phyloP scores from a whole-genome alignment of 768 basidiomycete species.

The Sporobolomyces phaffii region DNA sequence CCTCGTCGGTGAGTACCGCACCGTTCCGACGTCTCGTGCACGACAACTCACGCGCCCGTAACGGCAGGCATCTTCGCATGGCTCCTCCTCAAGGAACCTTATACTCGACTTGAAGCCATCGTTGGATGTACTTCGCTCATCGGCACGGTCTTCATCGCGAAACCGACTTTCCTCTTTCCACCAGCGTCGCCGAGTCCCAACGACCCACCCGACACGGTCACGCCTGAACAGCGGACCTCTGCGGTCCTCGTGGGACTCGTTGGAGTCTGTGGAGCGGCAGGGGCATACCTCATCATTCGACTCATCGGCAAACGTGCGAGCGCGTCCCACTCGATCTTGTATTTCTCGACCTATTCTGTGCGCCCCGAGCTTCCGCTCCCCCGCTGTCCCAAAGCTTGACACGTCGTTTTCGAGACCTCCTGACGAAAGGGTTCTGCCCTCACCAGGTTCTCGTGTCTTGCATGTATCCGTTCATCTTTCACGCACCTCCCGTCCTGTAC shows the following conservation, averaged over 20 bases:
- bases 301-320: constrained; percentile 71
- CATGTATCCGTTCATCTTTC: constrained; percentile 37
- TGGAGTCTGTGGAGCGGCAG: constrained; percentile 61
- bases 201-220: neutral
- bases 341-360: constrained; percentile 58
- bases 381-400: too few relatives aligned
- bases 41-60: constrained; percentile 46
- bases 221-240: constrained; percentile 13
- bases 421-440: neutral
- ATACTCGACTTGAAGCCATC: constrained; percentile 36
- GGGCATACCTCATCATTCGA: constrained; percentile 59
- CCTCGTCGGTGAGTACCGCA: constrained; percentile 49
- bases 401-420: too few relatives aligned
- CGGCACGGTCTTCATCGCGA: constrained; percentile 74
- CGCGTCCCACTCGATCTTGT: constrained; percentile 64
- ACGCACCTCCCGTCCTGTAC: constrained; percentile 42
- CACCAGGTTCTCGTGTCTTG: constrained; percentile 36
- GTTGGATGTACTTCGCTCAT: constrained; percentile 58
- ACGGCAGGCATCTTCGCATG: constrained; percentile 53
- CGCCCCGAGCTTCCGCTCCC: too few relatives aligned
- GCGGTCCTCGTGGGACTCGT: constrained; percentile 54
- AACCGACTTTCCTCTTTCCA: constrained; percentile 65
- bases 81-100: constrained; percentile 40
- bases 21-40: neutral
- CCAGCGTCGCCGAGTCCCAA: neutral